phyloP scores from a whole-genome alignment of 2,329 filamentous ascomycete species.

The Rhynchosporium secalis region DNA sequence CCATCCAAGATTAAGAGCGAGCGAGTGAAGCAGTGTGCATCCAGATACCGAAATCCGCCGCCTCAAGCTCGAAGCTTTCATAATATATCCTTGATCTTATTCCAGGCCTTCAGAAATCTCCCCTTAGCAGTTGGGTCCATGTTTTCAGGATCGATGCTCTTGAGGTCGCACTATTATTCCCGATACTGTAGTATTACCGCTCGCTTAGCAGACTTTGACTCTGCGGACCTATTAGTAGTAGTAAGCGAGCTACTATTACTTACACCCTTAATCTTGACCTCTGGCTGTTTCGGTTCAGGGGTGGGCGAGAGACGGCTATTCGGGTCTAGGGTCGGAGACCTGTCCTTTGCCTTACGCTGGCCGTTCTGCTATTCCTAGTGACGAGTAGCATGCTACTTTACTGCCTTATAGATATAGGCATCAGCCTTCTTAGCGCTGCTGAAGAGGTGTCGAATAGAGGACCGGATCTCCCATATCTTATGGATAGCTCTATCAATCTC shows the following conservation, averaged over 20 bases:
- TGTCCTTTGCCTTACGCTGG: background rate
- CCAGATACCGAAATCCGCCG: background rate
- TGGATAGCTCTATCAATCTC: background rate
- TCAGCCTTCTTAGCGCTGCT: background rate
- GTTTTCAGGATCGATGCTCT: background rate
- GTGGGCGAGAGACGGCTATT: background rate
- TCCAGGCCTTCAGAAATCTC: conserved; percentile 1
- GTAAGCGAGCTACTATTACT: background rate
- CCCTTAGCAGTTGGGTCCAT: background rate
- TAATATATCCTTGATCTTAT: conserved; percentile 2
- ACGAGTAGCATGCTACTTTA: background rate
- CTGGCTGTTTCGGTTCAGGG: background rate
- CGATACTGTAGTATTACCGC: background rate
- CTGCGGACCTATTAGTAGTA: too few species aligned
- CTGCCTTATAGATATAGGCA: conserved; percentile 2
- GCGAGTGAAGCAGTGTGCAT: background rate
- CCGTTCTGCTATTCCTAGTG: background rate
- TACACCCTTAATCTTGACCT: background rate
- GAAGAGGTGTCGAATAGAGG: background rate
- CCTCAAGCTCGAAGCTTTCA: conserved; percentile 1
- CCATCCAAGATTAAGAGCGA: background rate
- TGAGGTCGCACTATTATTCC: background rate
- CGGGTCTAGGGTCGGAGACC: background rate
- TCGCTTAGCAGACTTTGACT: too few species aligned
- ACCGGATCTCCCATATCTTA: background rate